Evolutionary conservation across 2,329 filamentous ascomycete genomes (phyloP), one percentile per base, ranked within the genome.

Genomic region (Amphichorda felina): DNA sequence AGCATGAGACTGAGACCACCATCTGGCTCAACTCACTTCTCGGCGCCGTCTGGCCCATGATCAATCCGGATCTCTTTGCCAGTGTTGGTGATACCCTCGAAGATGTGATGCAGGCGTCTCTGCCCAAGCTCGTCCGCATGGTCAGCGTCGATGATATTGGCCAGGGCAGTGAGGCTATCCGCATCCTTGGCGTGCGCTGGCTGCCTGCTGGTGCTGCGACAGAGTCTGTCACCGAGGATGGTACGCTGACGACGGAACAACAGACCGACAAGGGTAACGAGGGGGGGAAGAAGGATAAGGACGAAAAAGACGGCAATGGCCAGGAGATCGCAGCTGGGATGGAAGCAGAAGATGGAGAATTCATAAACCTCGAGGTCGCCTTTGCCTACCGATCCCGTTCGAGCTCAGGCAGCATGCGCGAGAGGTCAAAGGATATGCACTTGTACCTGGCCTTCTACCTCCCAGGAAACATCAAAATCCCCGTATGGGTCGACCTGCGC

Each of bases 41-140:
- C 7, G 62, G 69, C 4, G 72, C 79, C 2, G 67, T 85, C 5
- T 86, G 82, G 82, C 79, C 79, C 0, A 63, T 87, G 21, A 68
- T 86, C 47, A 86, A 86, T 47, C 82, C 81, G 0, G 82, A 86
- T 45, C 63, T 87, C 2, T 85, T 86, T 45, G 66, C 71, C 1
- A 75, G 72, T 24, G 53, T 85, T 2, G 70, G 75, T 1, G 81
- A 86, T 46, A 81, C 73, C 19, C 66, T 87, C 4, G 82, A 86
- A 54, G 82, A 86, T 50, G 77, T 86, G 33, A 86, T 86, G 82
- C 82, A 86, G 56, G 80, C 81, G 3, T 82, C 76, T 8, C 57
- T 85, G 14, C 79, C 82, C 1, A 75, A 69, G 38, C 54, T 81
- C 25, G 67, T 85, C 22, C 72, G 80, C 33, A 84, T 84, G 80